Evolutionary conservation across 345 rosid species (phyloP).

Genomic region (Gynandropsis gynandra): DNA sequence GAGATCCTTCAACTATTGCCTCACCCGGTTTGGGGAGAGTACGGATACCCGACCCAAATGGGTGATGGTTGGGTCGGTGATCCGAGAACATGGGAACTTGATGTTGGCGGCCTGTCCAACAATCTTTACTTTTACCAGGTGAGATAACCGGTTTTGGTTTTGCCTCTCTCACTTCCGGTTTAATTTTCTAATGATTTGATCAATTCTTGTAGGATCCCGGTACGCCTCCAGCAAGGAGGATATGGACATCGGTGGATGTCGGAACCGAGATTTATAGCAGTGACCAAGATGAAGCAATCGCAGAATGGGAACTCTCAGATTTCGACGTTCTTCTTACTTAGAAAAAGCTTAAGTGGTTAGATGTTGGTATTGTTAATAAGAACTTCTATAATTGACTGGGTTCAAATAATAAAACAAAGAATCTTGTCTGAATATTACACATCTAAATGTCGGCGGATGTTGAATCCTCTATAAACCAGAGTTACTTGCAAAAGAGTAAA

Average conservation of each 20-base stretch:
- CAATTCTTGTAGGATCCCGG: slow-evolving; percentile 47
- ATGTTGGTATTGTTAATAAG: too few species aligned
- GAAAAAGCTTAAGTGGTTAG: background rate
- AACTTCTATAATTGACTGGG: too few species aligned
- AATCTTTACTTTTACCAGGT: slow-evolving; percentile 76
- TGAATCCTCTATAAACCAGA: too few species aligned
- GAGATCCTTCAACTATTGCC: slow-evolving; percentile 67
- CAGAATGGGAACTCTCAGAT: slow-evolving; percentile 56
- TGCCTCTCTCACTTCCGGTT: background rate
- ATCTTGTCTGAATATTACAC: too few species aligned
- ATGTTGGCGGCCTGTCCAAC: slow-evolving; percentile 56
- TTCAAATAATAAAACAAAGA: too few species aligned
- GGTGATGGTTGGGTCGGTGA: slow-evolving; percentile 72
- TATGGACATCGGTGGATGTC: slow-evolving; percentile 57
- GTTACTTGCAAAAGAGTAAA: too few species aligned
- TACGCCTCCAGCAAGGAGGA: slow-evolving; percentile 51
- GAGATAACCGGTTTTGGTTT: background rate
- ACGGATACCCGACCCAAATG: slow-evolving; percentile 53
- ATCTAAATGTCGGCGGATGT: too few species aligned
- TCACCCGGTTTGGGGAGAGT: slow-evolving; percentile 61
- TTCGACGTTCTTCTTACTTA: slow-evolving; percentile 41
- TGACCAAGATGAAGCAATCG: slow-evolving; percentile 33
- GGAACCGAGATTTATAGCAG: slow-evolving; percentile 58
- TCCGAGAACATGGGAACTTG: slow-evolving; percentile 62
- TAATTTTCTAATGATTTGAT: slow-evolving; percentile 1